Conservation (phyloP, 345 rosid genomes). For the Eucalyptus tenuipes region DNA sequence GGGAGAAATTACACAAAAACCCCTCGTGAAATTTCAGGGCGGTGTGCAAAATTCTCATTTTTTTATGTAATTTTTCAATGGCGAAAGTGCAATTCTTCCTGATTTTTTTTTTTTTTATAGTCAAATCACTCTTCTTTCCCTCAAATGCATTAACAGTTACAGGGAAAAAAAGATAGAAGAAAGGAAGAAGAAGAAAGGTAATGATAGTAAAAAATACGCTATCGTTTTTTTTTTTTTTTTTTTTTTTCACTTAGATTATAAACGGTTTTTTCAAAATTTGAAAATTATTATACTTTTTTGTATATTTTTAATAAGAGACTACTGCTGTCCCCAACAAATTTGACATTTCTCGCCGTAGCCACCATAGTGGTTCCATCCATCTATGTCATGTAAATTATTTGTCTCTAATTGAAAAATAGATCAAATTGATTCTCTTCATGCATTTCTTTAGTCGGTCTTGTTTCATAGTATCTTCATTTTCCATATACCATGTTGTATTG, state of each 20-base stretch:
- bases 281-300: too few relatives aligned
- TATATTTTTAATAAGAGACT: background rate
- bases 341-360: background rate
- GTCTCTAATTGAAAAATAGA: background rate
- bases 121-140: background rate
- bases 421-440: background rate
- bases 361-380: background rate
- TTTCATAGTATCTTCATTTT: too few relatives aligned
- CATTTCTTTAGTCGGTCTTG: too few relatives aligned
- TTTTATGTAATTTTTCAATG: background rate
- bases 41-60: background rate
- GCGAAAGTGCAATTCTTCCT: background rate
- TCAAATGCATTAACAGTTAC: background rate
- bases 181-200: too few relatives aligned
- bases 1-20: background rate
- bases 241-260: background rate
- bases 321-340: fast-evolving
- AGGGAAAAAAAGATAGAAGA: too few relatives aligned
- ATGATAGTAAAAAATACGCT: fast-evolving
- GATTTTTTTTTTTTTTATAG: background rate
- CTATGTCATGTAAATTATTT: background rate
- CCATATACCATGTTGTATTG: background rate
- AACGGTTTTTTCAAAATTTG: fast-evolving
- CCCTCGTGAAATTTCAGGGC: background rate
- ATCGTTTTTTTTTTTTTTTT: too few relatives aligned